Conservation (phyloP, 352 stramenopile genomes). For the Plasmopara viticola region DNA sequence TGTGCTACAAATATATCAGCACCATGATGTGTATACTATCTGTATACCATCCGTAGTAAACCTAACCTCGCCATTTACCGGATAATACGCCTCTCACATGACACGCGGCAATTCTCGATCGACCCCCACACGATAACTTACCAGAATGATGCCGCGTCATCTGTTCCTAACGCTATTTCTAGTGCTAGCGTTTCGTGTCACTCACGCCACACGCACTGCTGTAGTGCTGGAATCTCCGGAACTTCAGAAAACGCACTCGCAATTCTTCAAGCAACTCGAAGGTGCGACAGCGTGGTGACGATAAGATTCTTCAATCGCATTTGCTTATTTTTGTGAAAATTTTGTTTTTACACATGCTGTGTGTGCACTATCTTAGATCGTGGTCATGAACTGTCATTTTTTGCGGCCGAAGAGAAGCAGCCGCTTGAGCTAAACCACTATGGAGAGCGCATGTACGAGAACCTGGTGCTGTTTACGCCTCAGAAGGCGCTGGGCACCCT, state of each 20-base stretch:
- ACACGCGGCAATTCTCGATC: constrained; percentile 21
- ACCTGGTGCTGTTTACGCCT: constrained; percentile 86
- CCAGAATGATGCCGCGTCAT: constrained; percentile 15
- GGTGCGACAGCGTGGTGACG: constrained; percentile 19
- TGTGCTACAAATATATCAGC: not conserved
- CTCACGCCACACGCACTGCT: constrained; percentile 46
- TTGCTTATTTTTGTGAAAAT: constrained; percentile 3
- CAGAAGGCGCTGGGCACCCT: constrained; percentile 69
- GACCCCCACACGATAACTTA: not conserved
- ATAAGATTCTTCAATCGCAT: not conserved
- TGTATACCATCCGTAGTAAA: no score
- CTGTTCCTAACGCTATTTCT: constrained; percentile 15
- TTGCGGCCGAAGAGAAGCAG: constrained; percentile 37
- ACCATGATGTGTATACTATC: not conserved
- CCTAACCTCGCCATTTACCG: no score
- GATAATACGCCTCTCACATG: not conserved
- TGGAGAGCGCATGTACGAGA: constrained; percentile 83
- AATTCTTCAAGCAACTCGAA: constrained; percentile 66
- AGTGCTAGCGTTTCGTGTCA: constrained; percentile 16
- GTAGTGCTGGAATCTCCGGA: constrained; percentile 57
- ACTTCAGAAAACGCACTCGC: constrained; percentile 59
- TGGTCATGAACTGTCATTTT: constrained; percentile 63
- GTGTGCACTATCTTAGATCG: constrained; percentile 26
- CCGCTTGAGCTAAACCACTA: constrained; percentile 68
- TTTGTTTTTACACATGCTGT: not conserved